A percentile compares a stretch with the other conserved stretches of the same genome.
Evolutionary conservation across 345 rosid genomes (phyloP).

Genomic region (Pistacia atlantica): DNA sequence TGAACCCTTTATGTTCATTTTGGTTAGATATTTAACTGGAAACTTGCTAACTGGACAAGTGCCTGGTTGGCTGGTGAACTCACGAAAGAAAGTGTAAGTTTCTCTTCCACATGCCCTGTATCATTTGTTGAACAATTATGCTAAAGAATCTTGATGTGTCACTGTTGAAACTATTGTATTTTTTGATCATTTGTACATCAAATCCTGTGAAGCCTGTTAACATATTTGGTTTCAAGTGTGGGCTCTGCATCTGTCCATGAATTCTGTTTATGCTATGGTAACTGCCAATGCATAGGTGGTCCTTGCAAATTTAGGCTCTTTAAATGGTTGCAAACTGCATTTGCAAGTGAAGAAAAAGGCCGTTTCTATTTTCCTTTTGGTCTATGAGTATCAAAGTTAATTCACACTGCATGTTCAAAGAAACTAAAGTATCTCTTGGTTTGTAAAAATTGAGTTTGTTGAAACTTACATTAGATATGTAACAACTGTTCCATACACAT

Average conservation of each 20-base stretch:
- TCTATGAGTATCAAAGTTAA: too few species aligned
- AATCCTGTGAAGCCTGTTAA: background rate
- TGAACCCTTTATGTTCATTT: background rate
- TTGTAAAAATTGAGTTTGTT: too few species aligned
- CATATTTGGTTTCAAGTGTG: background rate
- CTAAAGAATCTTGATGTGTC: background rate
- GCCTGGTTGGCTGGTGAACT: constrained; percentile 28
- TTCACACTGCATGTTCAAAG: background rate
- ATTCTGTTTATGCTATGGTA: background rate
- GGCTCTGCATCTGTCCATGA: background rate
- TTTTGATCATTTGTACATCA: background rate
- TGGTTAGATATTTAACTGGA: constrained; percentile 37
- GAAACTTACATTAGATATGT: too few species aligned
- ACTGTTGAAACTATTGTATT: background rate
- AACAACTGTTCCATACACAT: background rate
- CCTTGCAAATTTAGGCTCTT: background rate
- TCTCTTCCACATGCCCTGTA: background rate
- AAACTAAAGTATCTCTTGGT: background rate
- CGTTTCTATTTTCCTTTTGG: background rate
- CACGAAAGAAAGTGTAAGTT: constrained; percentile 10
- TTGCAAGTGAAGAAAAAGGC: background rate
- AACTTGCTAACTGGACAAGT: constrained; percentile 37
- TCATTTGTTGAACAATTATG: background rate
- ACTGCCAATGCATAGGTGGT: background rate
- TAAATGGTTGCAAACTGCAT: background rate